These are phyloP conservation scores for Cornus kousa DNA, from an alignment of 148 eudicot genomes.

Conservation along the genomic window DNA sequence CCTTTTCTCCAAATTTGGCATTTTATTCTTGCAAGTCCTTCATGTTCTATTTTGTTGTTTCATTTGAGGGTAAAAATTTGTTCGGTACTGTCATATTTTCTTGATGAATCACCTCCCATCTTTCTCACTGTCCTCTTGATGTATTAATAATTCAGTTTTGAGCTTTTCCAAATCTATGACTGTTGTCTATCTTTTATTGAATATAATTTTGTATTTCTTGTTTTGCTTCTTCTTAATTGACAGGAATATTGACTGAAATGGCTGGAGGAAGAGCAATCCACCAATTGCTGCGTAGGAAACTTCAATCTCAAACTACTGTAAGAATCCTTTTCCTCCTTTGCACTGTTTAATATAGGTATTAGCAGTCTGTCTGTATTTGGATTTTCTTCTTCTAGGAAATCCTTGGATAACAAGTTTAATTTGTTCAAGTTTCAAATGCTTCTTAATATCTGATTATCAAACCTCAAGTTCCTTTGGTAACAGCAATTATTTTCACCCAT, in stretches of 20 bases:
- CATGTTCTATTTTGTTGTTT: too few relatives aligned
- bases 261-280: slow-evolving; percentile 57
- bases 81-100: not conserved
- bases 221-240: not conserved
- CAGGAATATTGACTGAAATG: slow-evolving; percentile 31
- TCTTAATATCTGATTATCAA: not conserved
- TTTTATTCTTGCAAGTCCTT: not conserved
- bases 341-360: not conserved
- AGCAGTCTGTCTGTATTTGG: not conserved
- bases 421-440: not conserved
- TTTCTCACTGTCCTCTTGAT: not conserved
- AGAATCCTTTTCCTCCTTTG: slow-evolving; percentile 8
- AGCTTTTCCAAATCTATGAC: not conserved
- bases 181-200: not conserved
- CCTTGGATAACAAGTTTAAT: not conserved
- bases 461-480: not conserved
- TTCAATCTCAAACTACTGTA: slow-evolving; percentile 45
- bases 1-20: too few relatives aligned
- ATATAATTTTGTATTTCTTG: not conserved
- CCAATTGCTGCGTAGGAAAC: slow-evolving; percentile 44
- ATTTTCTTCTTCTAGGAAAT: not conserved
- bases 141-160: not conserved
- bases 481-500: not conserved
- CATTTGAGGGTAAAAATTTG: not conserved
- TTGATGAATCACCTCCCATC: not conserved